A percentile compares a stretch with the other conserved stretches of the same genome.
Conservation (phyloP, 352 stramenopile species). For the Phytopythium vexans region DNA sequence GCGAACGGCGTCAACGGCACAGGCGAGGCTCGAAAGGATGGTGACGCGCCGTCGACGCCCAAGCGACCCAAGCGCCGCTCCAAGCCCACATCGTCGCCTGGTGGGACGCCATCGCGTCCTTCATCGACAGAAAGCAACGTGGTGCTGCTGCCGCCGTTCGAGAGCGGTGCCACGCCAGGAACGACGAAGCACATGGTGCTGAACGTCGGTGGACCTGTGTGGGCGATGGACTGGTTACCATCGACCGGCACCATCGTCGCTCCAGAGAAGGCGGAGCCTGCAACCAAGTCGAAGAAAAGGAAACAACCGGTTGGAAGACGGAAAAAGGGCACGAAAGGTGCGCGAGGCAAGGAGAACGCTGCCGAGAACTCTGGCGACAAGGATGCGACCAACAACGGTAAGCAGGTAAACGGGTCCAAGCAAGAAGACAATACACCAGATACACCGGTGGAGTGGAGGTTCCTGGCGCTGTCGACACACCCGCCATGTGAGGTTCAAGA, state of each 20-base stretch:
- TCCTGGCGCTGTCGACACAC: conserved; percentile 63
- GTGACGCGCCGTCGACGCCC: neutral
- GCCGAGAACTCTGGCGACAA: conserved; percentile 4
- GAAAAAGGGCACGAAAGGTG: conserved; percentile 2
- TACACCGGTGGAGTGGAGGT: conserved; percentile 37
- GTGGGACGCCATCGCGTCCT: no score
- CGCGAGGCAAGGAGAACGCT: conserved; percentile 36
- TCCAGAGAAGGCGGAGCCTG: conserved; percentile 4
- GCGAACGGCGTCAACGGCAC: neutral
- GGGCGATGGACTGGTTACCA: conserved; percentile 80
- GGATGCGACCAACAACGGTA: neutral
- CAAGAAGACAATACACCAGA: conserved; percentile 1
- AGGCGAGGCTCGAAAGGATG: neutral
- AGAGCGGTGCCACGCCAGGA: conserved; percentile 15
- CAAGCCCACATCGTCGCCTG: no score
- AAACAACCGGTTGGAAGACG: conserved; percentile 9
- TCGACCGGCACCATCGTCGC: conserved; percentile 4
- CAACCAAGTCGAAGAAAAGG: conserved; percentile 4
- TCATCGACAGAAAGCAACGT: conserved; percentile 1
- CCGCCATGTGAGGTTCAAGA: conserved; percentile 63
- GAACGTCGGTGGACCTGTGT: conserved; percentile 72
- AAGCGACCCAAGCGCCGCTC: neutral
- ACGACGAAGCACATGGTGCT: conserved; percentile 32
- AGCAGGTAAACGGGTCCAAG: neutral
- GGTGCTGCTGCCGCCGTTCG: conserved; percentile 47